Percentiles rank a stretch among this genome's conserved stretches.
Conservation (phyloP, 345 rosid genomes). For the Stellera chamaejasme region DNA sequence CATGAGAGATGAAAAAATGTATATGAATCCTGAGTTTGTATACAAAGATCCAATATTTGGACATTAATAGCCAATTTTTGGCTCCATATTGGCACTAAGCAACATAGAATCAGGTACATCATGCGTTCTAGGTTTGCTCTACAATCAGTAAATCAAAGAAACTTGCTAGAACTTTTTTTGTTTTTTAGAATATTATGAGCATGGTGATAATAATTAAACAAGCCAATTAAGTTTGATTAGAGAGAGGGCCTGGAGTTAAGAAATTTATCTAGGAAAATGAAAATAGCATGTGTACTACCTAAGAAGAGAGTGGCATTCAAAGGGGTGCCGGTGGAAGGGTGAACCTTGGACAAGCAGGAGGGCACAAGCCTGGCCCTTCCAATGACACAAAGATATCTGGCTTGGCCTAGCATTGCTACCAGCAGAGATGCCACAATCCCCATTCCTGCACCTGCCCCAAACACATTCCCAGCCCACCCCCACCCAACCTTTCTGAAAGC, state of each 20-base stretch:
- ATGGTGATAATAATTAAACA: too few species aligned
- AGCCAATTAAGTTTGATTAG: too few species aligned
- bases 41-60: too few species aligned
- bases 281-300: constrained; percentile 29
- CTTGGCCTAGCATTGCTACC: constrained; percentile 97
- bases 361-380: constrained; percentile 86
- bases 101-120: too few species aligned
- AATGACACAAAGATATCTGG: constrained; percentile 93
- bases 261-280: not conserved
- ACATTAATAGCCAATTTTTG: too few species aligned
- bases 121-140: too few species aligned
- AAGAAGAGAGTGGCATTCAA: constrained; percentile 89
- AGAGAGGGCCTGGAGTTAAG: not conserved
- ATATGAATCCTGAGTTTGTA: not conserved
- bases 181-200: too few species aligned
- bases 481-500: constrained; percentile 63
- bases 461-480: constrained; percentile 85
- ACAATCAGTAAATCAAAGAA: too few species aligned
- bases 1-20: not conserved
- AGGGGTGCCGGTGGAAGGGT: constrained; percentile 94
- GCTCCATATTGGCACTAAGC: too few species aligned
- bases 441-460: constrained; percentile 90
- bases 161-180: too few species aligned
- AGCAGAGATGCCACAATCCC: constrained; percentile 91
- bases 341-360: constrained; percentile 82